Base-by-base conservation (phyloP, 2,329 filamentous ascomycete species). In the Xylaria multiplex region DNA sequence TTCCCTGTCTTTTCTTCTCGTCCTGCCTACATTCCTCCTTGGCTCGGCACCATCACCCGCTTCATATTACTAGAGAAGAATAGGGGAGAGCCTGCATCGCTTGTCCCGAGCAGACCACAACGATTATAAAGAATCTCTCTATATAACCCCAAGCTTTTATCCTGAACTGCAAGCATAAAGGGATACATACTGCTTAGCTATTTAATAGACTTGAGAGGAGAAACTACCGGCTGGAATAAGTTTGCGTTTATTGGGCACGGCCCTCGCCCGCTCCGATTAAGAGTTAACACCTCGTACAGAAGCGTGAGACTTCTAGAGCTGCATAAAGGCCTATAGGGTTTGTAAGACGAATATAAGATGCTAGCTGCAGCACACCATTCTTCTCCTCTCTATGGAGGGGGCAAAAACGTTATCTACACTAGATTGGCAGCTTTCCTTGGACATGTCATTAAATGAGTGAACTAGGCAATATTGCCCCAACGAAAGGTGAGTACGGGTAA, bases 311-410 rank as follows among this genome's bases (percentile, higher is more conserved):
- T 53, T n/a, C 49, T 37, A n/a, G 9, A 37, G 30, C n/a, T 19
- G 30, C 32, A 9, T 35, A 53, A 37, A 6, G n/a, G 22, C 7
- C 24, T 46, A 11, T 14, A 46, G 22, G 43, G 19, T 2, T 7
- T 27, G 13, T 24, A 42, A 42, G 52, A 24, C 35, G 52, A 54
- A 35, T 16, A 16, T 27, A 54, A 54, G 52, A 42, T 42, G 35
- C 11, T 7, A 48, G 11, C n/a, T 3, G 6, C 48, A 32, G 50
- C 30, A 46, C 50, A 42, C 9, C 19, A 40, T 55, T 42, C 42
- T 13, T 40, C 58, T 45, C 49, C 16, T 37, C 35, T 54, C 35
- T n/a, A 4, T 9, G 14, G 2, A 14, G 16, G 14, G 49, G 30
- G 27, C 6, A 9, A 16, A n/a, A 46, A 22, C 9, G n/a, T 22